A percentile compares a stretch with the other conserved stretches of the same genome.
Evolutionary conservation across 2,329 filamentous ascomycete genomes (phyloP).

Genomic region (Alternaria brassicae): DNA sequence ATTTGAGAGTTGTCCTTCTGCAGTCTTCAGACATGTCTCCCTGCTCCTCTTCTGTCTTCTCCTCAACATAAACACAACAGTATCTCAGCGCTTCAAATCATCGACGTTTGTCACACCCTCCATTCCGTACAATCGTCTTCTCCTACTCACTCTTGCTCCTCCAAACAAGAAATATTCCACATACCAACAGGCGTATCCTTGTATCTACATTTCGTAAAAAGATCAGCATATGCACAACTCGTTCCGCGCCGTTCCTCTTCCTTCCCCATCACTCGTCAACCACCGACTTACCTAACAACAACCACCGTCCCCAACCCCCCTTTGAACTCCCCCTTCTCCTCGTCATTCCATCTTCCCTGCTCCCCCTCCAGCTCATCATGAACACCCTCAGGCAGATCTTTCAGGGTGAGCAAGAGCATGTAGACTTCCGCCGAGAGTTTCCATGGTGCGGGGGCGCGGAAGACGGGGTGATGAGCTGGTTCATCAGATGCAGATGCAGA

Average conservation of each 20-base stretch:
- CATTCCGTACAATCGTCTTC: background rate
- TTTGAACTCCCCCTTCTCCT: slow-evolving; percentile 30
- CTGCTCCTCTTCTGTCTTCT: background rate
- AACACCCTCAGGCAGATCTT: slow-evolving; percentile 30
- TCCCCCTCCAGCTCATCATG: slow-evolving; percentile 37
- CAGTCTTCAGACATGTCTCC: no score
- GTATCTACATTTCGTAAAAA: slow-evolving; percentile 20
- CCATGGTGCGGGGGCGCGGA: slow-evolving; percentile 35
- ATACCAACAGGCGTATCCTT: slow-evolving; percentile 42
- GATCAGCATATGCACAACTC: background rate
- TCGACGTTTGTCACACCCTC: no score
- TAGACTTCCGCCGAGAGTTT: slow-evolving; percentile 35
- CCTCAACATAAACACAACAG: no score
- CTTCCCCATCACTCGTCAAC: background rate
- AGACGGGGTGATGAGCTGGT: slow-evolving; percentile 30
- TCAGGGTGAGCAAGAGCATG: slow-evolving; percentile 34
- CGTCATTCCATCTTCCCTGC: slow-evolving; percentile 25
- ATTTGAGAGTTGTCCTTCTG: background rate
- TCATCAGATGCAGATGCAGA: background rate
- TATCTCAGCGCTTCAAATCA: no score
- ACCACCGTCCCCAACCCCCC: slow-evolving; percentile 39
- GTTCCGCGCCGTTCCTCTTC: background rate
- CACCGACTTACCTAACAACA: slow-evolving; percentile 27
- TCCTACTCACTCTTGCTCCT: no score
- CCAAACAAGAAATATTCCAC: slow-evolving; percentile 11